Percentiles rank a stretch among this genome's conserved stretches.
Evolutionary conservation across 2,329 filamentous ascomycete genomes (phyloP).

Genomic region (Fusarium incarnatum): DNA sequence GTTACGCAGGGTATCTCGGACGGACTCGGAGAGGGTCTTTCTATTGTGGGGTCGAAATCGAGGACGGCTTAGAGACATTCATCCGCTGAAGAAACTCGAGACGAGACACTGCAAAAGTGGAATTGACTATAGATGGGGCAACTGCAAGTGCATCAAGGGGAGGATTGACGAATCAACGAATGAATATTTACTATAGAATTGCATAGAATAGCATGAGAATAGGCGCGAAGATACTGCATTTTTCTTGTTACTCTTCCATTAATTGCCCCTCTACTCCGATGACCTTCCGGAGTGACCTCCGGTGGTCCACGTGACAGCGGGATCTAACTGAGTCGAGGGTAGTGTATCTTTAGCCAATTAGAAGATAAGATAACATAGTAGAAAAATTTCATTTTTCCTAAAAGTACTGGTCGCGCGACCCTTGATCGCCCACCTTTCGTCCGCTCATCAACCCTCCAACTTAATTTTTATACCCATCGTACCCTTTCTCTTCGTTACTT

Average conservation of each 20-base stretch:
- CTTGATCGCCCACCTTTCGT: conserved; percentile 31
- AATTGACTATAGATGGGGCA: conserved; percentile 1
- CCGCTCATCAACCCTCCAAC: conserved; percentile 8
- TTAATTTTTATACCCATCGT: conserved; percentile 22
- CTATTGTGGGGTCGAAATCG: conserved; percentile 39
- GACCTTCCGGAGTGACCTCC: neutral
- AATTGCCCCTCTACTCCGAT: neutral
- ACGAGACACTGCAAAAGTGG: neutral
- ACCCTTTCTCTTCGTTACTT: conserved; percentile 7
- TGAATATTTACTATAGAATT: neutral
- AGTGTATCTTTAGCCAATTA: conserved; percentile 14
- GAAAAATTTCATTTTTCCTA: conserved; percentile 26
- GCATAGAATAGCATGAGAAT: conserved; percentile 1
- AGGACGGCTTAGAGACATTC: neutral
- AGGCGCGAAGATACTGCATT: conserved; percentile 2
- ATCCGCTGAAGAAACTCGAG: neutral
- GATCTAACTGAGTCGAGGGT: conserved; percentile 4
- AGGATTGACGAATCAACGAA: neutral
- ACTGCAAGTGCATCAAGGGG: neutral
- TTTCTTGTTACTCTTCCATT: neutral
- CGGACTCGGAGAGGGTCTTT: conserved; percentile 61
- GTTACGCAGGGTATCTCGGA: conserved; percentile 75
- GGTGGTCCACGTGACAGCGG: conserved; percentile 20
- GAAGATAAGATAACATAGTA: conserved; percentile 20
- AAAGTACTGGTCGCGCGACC: conserved; percentile 24